Conservation (phyloP, 2,329 filamentous ascomycete genomes). For the Pseudogymnoascus pannorum region DNA sequence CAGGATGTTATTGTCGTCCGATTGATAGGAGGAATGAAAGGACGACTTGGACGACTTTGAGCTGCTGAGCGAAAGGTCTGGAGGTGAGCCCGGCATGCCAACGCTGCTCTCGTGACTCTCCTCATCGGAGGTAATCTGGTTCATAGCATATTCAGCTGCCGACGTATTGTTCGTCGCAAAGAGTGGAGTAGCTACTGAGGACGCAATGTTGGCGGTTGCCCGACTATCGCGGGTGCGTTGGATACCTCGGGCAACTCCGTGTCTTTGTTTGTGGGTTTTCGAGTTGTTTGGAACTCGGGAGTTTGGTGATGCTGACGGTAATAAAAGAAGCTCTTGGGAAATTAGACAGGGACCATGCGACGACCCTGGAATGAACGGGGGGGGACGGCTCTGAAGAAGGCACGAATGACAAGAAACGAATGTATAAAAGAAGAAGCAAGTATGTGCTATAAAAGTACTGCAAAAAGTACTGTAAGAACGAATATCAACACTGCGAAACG, state of each 20-base stretch:
- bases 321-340: background rate
- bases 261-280: background rate
- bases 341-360: conserved; percentile 6
- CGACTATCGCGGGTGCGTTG: background rate
- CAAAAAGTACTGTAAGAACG: conserved; percentile 1
- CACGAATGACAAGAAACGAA: background rate
- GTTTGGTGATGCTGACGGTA: background rate
- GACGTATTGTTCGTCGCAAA: background rate
- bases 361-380: background rate
- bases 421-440: background rate
- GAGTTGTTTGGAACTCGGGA: background rate
- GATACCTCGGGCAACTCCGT: background rate
- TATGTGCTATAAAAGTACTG: conserved; percentile 8
- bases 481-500: conserved; percentile 9
- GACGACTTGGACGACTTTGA: conserved; percentile 91
- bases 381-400: conserved; percentile 1
- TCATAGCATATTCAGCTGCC: conserved; percentile 7
- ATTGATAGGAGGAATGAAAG: conserved; percentile 68
- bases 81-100: conserved; percentile 55
- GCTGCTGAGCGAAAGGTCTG: conserved; percentile 58
- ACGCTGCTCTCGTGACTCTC: conserved; percentile 27
- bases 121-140: conserved; percentile 11
- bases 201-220: conserved; percentile 8
- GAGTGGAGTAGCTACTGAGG: conserved; percentile 3
- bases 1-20: conserved; percentile 62